Evolutionary conservation across 1,284 basidiomycete species (phyloP), one percentile per base, ranked within the genome.

Genomic region (Papiliotrema nemorosa): DNA sequence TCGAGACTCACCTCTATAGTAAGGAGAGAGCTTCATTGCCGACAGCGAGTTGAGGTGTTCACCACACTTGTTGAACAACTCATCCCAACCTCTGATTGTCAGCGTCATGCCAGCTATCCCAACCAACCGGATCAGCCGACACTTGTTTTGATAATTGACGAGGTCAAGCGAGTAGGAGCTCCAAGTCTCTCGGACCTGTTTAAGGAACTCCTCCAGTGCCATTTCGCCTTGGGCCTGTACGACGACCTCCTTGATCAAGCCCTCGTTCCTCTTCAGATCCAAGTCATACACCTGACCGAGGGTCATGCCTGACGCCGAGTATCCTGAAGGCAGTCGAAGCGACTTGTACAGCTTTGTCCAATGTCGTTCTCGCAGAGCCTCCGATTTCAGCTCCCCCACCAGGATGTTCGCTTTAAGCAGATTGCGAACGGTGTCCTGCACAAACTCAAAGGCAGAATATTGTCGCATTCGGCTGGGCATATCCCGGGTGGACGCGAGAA

Each of bases 391-490:
- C 73, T 99, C 96, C 20, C 84, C 84, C 27, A 99, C 81, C 58
- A 97, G 79, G 1, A 85, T 73, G 70, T 97, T 97, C 46, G 88
- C 86, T 78, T 97, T 97, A 62, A 97, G 81, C 31, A 94, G 78
- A 5, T 84, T 83, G 43, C 87, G 82, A 51, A 99, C 79, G 18
- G 86, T 81, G 44, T 98, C 94, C 67, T 97, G 94, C 2, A 98
- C 91, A 69, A 90, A 94, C 78, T 98, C 96, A 67, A 97, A 98
- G 0, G 96, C 96, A 9, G 92, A 90, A 70, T 98, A 99, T 72
- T 98, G 96, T 53, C 96, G 84, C 96, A 98, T 98, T 50, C 93
- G 82, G 44, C 90, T 96, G 0, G 96, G 96, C 93, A 99, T 94
- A 46, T 97, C 94, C 75, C 93, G 92, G 18, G 93, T 97, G 27